These are phyloP conservation scores for Nymphaea thermarum DNA, from an alignment of 164 flowering plant species.

Conservation along the genomic window DNA sequence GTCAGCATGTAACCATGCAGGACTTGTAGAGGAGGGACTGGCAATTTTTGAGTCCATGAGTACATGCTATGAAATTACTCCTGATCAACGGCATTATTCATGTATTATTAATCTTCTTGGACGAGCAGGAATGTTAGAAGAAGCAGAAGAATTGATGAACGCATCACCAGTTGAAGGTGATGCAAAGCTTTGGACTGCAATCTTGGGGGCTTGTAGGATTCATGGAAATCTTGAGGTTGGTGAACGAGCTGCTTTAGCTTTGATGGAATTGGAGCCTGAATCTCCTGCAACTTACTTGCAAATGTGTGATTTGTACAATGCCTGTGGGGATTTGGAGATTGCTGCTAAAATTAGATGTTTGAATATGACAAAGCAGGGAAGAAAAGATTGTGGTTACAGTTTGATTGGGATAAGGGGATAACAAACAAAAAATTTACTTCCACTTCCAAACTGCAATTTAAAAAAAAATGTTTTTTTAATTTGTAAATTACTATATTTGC, in stretches of 20 bases:
- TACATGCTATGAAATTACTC: constrained; percentile 21
- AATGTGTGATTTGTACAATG: constrained; percentile 43
- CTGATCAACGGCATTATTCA: constrained; percentile 48
- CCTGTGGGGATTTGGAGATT: constrained; percentile 40
- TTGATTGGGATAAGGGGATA: constrained; percentile 20
- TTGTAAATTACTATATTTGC: too few relatives aligned
- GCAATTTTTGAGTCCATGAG: constrained; percentile 40
- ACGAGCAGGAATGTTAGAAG: constrained; percentile 53
- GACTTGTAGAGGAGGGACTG: constrained; percentile 54
- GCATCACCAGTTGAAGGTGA: constrained; percentile 19
- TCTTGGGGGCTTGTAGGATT: constrained; percentile 49
- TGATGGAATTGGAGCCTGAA: constrained; percentile 43
- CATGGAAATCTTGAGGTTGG: constrained; percentile 41
- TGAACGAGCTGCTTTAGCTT: constrained; percentile 30
- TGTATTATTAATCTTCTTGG: constrained; percentile 74
- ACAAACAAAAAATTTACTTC: too few relatives aligned
- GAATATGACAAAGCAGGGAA: constrained; percentile 25
- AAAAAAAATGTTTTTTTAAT: too few relatives aligned
- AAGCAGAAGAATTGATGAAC: constrained; percentile 46
- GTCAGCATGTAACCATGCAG: constrained; percentile 61
- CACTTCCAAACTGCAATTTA: too few relatives aligned
- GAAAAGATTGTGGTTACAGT: constrained; percentile 45
- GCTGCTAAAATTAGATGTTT: constrained; percentile 29
- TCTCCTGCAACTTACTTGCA: constrained; percentile 42
- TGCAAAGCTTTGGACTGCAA: constrained; percentile 53